Evolutionary conservation across 2,329 filamentous ascomycete species (phyloP).

Genomic region (Neoarthrinium moseri): DNA sequence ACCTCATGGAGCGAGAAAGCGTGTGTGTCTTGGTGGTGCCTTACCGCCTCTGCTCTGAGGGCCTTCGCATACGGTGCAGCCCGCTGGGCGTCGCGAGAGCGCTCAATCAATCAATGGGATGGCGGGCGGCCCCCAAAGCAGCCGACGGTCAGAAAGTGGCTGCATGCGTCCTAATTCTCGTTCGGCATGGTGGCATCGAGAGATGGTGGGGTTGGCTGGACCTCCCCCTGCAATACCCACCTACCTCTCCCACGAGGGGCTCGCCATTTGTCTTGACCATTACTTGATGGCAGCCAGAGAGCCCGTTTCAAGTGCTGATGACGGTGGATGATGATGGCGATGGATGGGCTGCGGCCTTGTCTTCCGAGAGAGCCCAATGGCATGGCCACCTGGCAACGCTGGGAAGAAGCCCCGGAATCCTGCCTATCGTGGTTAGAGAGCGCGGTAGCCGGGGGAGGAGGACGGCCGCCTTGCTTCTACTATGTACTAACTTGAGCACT

Average conservation of each 20-base stretch:
- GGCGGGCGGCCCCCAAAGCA: not conserved
- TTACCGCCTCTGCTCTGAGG: constrained; percentile 4
- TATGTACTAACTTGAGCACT: too few relatives aligned
- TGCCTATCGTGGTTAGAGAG: not conserved
- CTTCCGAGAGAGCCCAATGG: too few relatives aligned
- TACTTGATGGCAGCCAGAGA: constrained; percentile 8
- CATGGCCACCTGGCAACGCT: too few relatives aligned
- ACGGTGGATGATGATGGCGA: too few relatives aligned
- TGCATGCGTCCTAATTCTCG: constrained; percentile 11
- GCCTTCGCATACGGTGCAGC: too few relatives aligned
- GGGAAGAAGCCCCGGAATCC: not conserved
- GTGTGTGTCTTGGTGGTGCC: not conserved
- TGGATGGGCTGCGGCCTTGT: too few relatives aligned
- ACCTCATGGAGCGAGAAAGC: not conserved
- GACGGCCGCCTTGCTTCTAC: too few relatives aligned
- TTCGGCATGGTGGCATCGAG: constrained; percentile 9
- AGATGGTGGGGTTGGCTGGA: constrained; percentile 11
- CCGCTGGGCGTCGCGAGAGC: not conserved
- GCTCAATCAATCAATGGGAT: not conserved
- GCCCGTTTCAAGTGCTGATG: not conserved
- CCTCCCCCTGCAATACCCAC: constrained; percentile 17
- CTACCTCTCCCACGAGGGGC: constrained; percentile 18
- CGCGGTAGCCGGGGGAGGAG: too few relatives aligned
- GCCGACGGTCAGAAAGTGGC: constrained; percentile 9
- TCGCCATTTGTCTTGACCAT: constrained; percentile 25